phyloP scores from a whole-genome alignment of 768 basidiomycete genomes.

The Lactarius vividus region DNA sequence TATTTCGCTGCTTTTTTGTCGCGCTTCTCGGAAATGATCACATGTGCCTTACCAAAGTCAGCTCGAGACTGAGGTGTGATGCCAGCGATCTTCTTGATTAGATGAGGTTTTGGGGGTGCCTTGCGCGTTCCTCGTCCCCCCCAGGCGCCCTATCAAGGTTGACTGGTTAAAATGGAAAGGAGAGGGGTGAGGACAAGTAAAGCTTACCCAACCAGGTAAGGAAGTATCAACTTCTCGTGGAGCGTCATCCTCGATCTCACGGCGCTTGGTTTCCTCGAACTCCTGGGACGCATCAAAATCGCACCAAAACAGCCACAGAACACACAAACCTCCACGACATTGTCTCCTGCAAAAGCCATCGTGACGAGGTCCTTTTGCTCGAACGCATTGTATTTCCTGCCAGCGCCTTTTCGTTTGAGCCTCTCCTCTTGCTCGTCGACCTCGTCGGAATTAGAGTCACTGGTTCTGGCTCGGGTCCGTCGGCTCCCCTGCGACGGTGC shows the following conservation, averaged over 20 bases:
- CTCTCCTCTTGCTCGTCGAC: slow-evolving; percentile 64
- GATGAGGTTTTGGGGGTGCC: slow-evolving; percentile 58
- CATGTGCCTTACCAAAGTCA: slow-evolving; percentile 79
- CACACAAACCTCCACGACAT: slow-evolving; percentile 76
- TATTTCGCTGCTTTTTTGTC: slow-evolving; percentile 94
- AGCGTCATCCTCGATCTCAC: slow-evolving; percentile 83
- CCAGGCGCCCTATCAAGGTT: slow-evolving; percentile 75
- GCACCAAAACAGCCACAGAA: neutral
- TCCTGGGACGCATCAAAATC: slow-evolving; percentile 47
- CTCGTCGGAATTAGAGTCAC: slow-evolving; percentile 52
- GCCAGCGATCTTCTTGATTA: slow-evolving; percentile 81
- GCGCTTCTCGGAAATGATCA: slow-evolving; percentile 94
- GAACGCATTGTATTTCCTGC: slow-evolving; percentile 57
- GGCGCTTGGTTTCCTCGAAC: slow-evolving; percentile 80
- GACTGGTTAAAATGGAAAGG: neutral
- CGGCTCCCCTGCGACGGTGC: slow-evolving; percentile 19
- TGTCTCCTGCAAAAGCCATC: slow-evolving; percentile 94
- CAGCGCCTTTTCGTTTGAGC: slow-evolving; percentile 46
- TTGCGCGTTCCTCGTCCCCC: slow-evolving; percentile 73
- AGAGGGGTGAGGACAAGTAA: slow-evolving; percentile 11
- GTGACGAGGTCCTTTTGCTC: slow-evolving; percentile 91
- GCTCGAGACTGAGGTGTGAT: slow-evolving; percentile 75
- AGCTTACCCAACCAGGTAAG: slow-evolving; percentile 89
- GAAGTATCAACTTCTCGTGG: slow-evolving; percentile 86
- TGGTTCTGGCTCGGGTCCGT: slow-evolving; percentile 28